Evolutionary conservation across 345 rosid genomes (phyloP), one percentile per base, ranked within the genome.

Genomic region (Adansonia digitata): DNA sequence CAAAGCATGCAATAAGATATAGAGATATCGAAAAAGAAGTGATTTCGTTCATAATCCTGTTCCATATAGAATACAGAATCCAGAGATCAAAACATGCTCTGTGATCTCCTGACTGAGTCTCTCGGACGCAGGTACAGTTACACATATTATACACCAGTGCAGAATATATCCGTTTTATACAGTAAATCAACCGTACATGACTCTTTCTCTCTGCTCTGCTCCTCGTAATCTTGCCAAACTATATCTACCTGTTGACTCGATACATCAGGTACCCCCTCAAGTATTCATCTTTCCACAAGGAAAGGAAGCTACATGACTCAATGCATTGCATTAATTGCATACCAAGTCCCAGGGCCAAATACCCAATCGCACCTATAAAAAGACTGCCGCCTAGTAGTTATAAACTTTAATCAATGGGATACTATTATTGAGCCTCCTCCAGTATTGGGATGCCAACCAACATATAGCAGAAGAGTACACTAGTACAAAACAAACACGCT

Each of bases 391-490:
- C 76, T 81, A 73, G 64, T 74, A 46, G 43, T 79, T 69, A 48
- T 77, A 71, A 45, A 45, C 78, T 49, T 35, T 71, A 55, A 72
- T 77, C 49, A 71, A 55, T 5, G 83, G 81, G 24, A 89, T 77
- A n/a, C n/a, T n/a, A n/a, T n/a, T n/a, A 70, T 88, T 85, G 55
- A 85, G 76, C 81, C 81, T 66, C 77, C 75, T 82, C 51, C 79
- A 83, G 45, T 83, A 86, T 56, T 82, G 84, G 42, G 73, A 61
- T 49, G 78, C 74, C 73, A 89, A 74, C 93, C 88, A 87, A 74
- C 90, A 75, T 37, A 77, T 71, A 67, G 81, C 27, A 22, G 85
- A 84, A 7, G 83, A 53, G 80, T 83, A 87, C 7, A 84, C 81
- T 24, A 85, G 71, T 5, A 86, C 81, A 57, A 89, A 86, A 78